Evolutionary conservation across 2,329 filamentous ascomycete species (phyloP).

Genomic region (Neofusicoccum sp.): DNA sequence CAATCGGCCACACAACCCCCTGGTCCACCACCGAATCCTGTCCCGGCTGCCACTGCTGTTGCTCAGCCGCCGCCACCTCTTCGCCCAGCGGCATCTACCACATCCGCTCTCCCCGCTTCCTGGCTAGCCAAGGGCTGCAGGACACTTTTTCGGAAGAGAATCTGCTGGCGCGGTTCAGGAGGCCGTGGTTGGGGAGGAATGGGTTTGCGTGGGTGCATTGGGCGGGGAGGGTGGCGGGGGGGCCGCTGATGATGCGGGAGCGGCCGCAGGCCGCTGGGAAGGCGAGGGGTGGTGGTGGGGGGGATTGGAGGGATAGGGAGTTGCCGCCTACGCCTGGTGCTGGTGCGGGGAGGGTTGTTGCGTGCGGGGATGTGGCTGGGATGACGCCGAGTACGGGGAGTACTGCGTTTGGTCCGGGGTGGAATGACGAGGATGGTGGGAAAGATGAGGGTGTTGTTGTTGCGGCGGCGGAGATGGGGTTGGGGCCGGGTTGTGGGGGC

Average conservation of each 20-base stretch:
- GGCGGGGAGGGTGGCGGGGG: conserved; percentile 34
- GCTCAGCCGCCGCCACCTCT: neutral
- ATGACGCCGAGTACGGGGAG: neutral
- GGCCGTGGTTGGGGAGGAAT: conserved; percentile 28
- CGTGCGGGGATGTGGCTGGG: neutral
- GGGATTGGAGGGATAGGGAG: neutral
- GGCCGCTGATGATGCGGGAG: neutral
- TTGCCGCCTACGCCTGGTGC: neutral
- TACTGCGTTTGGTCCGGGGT: neutral
- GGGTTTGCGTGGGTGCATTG: conserved; percentile 40
- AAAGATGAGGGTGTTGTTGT: neutral
- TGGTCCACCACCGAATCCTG: conserved; percentile 10
- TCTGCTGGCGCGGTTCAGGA: conserved; percentile 30
- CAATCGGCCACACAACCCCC: conserved; percentile 8
- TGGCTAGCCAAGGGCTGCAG: conserved; percentile 29
- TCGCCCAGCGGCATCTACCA: conserved; percentile 3
- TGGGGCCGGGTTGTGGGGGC: neutral
- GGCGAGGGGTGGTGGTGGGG: too few relatives aligned
- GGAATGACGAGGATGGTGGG: neutral
- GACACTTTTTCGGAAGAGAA: conserved; percentile 37
- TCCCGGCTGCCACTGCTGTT: neutral
- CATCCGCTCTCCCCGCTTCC: conserved; percentile 24
- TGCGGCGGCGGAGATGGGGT: neutral
- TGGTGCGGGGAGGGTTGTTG: neutral
- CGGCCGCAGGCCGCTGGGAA: neutral